phyloP scores from a whole-genome alignment of 2,329 filamentous ascomycete species.

The Aspergillus sp. region DNA sequence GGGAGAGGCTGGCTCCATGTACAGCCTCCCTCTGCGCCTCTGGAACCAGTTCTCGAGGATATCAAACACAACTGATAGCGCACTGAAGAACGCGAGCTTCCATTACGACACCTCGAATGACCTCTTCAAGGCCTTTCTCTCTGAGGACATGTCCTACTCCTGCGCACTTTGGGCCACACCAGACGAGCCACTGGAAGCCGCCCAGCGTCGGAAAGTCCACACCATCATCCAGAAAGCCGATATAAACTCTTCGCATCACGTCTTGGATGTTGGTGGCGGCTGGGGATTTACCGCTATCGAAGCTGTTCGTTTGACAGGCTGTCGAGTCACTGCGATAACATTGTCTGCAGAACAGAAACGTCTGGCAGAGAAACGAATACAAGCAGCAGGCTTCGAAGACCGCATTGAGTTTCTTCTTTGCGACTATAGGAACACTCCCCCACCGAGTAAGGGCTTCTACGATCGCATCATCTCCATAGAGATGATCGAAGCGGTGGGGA shows the following conservation, averaged over 20 bases:
- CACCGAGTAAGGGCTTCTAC: background rate
- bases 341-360: constrained; percentile 1
- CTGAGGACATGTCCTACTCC: constrained; percentile 6
- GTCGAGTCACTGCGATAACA: constrained; percentile 1
- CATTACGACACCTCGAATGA: constrained; percentile 6
- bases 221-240: background rate
- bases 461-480: constrained; percentile 4
- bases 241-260: background rate
- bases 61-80: background rate
- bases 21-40: background rate
- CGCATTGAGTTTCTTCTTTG: background rate
- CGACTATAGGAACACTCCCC: constrained; percentile 2
- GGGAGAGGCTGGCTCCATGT: background rate
- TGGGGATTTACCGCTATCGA: constrained; percentile 4
- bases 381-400: background rate
- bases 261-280: constrained; percentile 2
- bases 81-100: constrained; percentile 1
- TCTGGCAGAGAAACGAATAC: background rate
- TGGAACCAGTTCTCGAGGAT: background rate
- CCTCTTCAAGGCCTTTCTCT: background rate
- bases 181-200: background rate
- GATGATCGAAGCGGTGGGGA: constrained; percentile 7
- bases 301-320: constrained; percentile 1
- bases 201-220: constrained; percentile 3
- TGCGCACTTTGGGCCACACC: constrained; percentile 2